These are phyloP conservation scores for Paramyrothecium roridum DNA, from an alignment of 2,329 filamentous ascomycete genomes.

Conservation along the genomic window DNA sequence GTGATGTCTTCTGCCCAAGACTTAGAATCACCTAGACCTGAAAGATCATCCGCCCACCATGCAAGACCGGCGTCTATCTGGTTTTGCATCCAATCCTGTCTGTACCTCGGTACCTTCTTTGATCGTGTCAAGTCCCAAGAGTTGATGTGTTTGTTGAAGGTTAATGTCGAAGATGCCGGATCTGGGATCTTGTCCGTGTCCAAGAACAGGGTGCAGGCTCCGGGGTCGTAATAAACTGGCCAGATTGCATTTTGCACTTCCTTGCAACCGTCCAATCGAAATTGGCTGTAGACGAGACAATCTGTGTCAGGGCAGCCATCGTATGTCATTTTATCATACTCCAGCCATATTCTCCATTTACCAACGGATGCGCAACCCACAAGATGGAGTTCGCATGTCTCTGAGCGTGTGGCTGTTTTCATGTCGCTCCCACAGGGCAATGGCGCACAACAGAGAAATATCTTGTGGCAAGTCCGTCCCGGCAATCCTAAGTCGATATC, in stretches of 20 bases:
- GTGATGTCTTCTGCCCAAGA: too few species aligned
- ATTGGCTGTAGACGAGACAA: background rate
- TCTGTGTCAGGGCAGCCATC: background rate
- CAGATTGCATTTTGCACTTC: background rate
- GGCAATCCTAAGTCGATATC: background rate
- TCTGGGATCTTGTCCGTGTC: background rate
- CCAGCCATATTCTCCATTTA: background rate
- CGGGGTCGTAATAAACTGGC: background rate
- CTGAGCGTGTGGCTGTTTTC: background rate
- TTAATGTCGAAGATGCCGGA: background rate
- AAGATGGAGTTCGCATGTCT: background rate
- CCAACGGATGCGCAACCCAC: background rate
- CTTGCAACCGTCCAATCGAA: background rate
- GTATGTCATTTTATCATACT: background rate
- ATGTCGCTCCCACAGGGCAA: background rate
- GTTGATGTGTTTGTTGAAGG: background rate
- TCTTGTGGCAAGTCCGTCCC: background rate
- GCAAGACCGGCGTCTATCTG: background rate
- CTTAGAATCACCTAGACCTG: too few species aligned
- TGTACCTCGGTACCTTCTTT: background rate
- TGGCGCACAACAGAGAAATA: background rate
- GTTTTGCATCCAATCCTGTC: background rate
- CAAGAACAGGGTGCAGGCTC: background rate
- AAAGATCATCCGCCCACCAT: background rate
- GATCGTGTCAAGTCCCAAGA: background rate